Base-by-base conservation (phyloP, 2,329 filamentous ascomycete species). In the Aspergillus quadricinctus region DNA sequence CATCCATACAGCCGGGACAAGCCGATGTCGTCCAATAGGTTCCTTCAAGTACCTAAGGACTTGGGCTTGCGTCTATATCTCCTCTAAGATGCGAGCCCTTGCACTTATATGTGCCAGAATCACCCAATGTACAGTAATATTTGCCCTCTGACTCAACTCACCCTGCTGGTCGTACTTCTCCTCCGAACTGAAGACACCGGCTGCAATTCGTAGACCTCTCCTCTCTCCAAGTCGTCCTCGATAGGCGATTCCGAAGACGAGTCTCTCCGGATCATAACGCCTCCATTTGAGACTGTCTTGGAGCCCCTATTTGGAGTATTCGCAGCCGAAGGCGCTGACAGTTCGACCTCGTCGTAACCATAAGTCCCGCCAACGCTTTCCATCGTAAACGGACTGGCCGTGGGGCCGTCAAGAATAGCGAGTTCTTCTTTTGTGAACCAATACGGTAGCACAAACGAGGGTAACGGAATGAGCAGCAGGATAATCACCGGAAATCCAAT, bases 401-500 rank as follows among this genome's bases (percentile, higher is more conserved):
- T 91, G 0, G 88, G 87, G n/a, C 77, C 87, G 68, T 93, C 89
- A 23, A 92, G 74, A 7, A 80, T 69, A 0, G 74, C 74, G 25
- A 92, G 75, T 71, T 91, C 88, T 48, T 83, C 79, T 0, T 73
- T 66, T 0, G 77, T 78, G 62, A 91, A 87, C 69, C 83, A 79
- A 35, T 75, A 75, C 0, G 88, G 88, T 62, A 92, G 76, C 5
- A 90, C 58, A 57, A 84, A 76, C 1, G 86, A 83, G 8, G 88
- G 81, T 2, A 86, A 73, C 0, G 88, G 88, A 25, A 91, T 86
- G 4, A 91, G 77, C 17, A 84, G 72, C 49, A 91, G 74, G 66
- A 92, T 90, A 61, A 90, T 82, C 37, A 91, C 80, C 8, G 89
- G 89, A 63, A 92, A 93, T 0, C 89, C 89, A 10, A 93, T 89